phyloP scores from a whole-genome alignment of 2,329 filamentous ascomycete species.

The Gremmenia infestans region DNA sequence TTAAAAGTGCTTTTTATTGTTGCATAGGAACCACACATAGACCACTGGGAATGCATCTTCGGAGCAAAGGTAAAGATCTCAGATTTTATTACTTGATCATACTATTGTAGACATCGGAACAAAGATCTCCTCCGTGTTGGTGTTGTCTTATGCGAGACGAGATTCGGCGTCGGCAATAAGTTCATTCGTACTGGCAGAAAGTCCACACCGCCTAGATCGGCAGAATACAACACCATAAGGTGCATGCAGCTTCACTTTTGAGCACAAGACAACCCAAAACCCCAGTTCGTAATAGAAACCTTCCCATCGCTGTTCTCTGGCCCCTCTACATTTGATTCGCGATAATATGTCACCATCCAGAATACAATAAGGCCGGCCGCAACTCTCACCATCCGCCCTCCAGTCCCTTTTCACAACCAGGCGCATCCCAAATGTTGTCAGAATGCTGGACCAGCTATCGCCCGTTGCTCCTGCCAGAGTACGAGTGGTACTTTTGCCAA shows the following conservation, averaged over 20 bases:
- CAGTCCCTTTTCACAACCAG: slow-evolving; percentile 6
- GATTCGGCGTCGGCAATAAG: neutral
- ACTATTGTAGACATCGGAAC: no score
- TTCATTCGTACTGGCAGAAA: neutral
- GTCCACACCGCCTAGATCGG: neutral
- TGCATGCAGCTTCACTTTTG: neutral
- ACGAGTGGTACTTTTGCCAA: slow-evolving; percentile 78
- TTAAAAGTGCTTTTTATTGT: no score
- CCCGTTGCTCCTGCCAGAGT: slow-evolving; percentile 89
- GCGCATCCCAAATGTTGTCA: slow-evolving; percentile 46
- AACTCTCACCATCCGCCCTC: neutral
- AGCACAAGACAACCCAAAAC: neutral
- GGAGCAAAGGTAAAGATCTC: no score
- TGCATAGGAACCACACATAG: no score
- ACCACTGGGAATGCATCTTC: no score
- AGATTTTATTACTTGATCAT: no score
- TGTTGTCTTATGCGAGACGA: no score
- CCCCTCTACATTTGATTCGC: neutral
- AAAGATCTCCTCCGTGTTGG: no score
- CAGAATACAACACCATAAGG: no score
- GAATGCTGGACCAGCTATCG: slow-evolving; percentile 85
- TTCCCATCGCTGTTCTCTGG: neutral
- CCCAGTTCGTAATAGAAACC: neutral
- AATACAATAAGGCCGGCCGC: neutral
- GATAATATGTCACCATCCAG: neutral